Conservation (phyloP, 345 rosid genomes). For the Anacardium occidentale region DNA sequence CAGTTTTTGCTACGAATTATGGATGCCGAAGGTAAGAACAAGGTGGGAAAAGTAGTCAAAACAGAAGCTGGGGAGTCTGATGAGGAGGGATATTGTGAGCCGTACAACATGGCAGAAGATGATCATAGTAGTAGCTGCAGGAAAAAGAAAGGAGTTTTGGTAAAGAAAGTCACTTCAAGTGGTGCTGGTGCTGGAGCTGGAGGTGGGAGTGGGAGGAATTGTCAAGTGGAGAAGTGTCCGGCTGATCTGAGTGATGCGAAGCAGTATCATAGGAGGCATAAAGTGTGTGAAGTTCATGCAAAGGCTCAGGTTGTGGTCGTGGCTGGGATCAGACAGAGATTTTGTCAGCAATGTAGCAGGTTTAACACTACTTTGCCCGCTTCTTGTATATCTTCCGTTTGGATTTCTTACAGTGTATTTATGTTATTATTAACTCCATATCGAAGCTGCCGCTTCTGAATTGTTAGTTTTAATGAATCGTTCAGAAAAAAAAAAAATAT, state of each 20-base stretch:
- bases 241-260: conserved; percentile 57
- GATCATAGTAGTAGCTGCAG: conserved; percentile 14
- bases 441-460: background rate
- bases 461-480: background rate
- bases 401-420: background rate
- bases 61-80: conserved; percentile 28
- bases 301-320: conserved; percentile 66
- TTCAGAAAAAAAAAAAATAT: too few species aligned
- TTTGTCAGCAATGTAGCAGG: conserved; percentile 94
- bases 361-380: conserved; percentile 10
- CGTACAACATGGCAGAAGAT: conserved; percentile 19
- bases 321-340: conserved; percentile 59
- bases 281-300: conserved; percentile 74
- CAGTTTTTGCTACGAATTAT: conserved; percentile 3
- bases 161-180: conserved; percentile 17
- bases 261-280: conserved; percentile 66
- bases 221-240: conserved; percentile 65
- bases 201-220: conserved; percentile 39
- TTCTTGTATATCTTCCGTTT: conserved; percentile 1
- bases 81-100: conserved; percentile 5
- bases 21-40: conserved; percentile 34
- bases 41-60: conserved; percentile 27
- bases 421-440: background rate
- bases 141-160: conserved; percentile 37
- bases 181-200: conserved; percentile 21